Evolutionary conservation across 2,329 filamentous ascomycete species (phyloP).

Genomic region (Rhynchosporium graminicola): DNA sequence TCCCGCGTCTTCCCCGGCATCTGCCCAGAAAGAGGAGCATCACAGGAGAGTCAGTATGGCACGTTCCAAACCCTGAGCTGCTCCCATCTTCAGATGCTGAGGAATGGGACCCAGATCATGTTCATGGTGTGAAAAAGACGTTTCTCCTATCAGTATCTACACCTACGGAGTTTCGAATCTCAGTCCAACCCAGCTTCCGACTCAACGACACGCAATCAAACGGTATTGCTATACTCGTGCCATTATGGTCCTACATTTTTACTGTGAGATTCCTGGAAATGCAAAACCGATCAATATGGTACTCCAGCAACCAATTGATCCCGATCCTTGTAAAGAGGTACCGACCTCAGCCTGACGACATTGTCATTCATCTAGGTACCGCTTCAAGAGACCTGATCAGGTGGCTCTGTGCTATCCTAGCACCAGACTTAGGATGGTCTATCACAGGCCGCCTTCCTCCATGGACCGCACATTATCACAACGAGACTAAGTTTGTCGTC

Average conservation of each 20-base stretch:
- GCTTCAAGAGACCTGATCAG: not conserved
- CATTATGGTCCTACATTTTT: slow-evolving; percentile 19
- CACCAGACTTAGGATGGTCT: not conserved
- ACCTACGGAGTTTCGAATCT: slow-evolving; percentile 15
- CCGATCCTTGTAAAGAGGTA: not conserved
- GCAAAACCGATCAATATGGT: slow-evolving; percentile 15
- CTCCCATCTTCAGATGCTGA: not conserved
- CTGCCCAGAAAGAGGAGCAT: not conserved
- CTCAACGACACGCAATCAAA: slow-evolving; percentile 13
- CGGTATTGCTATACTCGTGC: slow-evolving; percentile 19
- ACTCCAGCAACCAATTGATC: slow-evolving; percentile 10
- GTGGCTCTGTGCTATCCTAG: not conserved
- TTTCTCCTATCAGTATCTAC: slow-evolving; percentile 18
- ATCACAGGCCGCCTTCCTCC: not conserved
- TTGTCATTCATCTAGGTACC: slow-evolving; percentile 2
- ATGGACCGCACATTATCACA: not conserved
- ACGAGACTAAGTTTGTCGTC: not conserved
- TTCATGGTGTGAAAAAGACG: slow-evolving; percentile 16
- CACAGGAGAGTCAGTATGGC: slow-evolving; percentile 5
- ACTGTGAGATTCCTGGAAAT: slow-evolving; percentile 19
- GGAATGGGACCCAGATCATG: slow-evolving; percentile 11
- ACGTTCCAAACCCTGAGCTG: not conserved
- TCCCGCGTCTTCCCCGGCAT: not conserved
- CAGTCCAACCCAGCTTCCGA: slow-evolving; percentile 4
- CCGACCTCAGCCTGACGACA: slow-evolving; percentile 2